These are phyloP conservation scores for Debaryomyces sp. DNA, from an alignment of 1,139 yeast genomes.

Conservation along the genomic window DNA sequence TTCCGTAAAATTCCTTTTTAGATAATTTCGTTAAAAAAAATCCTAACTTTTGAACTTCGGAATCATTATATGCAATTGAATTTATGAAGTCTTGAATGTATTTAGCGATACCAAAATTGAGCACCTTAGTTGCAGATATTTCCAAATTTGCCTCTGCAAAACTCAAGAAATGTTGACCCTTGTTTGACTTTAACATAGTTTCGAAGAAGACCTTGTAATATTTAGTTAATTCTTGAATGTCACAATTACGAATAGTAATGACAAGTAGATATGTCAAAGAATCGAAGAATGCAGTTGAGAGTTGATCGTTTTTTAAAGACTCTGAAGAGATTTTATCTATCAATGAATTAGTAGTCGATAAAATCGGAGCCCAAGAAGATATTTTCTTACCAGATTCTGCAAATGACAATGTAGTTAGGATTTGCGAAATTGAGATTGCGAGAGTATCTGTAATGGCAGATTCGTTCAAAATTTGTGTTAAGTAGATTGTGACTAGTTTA, in stretches of 20 bases:
- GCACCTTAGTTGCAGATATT: slow-evolving; percentile 46
- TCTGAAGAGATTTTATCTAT: slow-evolving; percentile 14
- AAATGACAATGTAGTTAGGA: slow-evolving; percentile 50
- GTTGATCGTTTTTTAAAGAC: neutral
- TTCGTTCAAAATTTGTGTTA: slow-evolving; percentile 17
- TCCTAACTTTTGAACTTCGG: slow-evolving; percentile 40
- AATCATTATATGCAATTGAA: slow-evolving; percentile 25
- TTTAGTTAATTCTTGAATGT: slow-evolving; percentile 50
- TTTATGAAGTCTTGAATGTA: slow-evolving; percentile 55
- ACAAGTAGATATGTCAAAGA: slow-evolving; percentile 46
- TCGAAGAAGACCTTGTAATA: slow-evolving; percentile 48
- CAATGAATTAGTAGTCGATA: slow-evolving; percentile 19
- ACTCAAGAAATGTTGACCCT: slow-evolving; percentile 44
- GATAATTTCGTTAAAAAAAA: slow-evolving; percentile 39
- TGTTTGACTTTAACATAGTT: slow-evolving; percentile 29
- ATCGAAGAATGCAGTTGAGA: slow-evolving; percentile 22
- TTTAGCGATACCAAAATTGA: slow-evolving; percentile 48
- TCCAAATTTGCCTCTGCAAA: slow-evolving; percentile 52
- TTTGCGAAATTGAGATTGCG: slow-evolving; percentile 27
- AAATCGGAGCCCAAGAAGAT: slow-evolving; percentile 41
- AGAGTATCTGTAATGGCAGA: slow-evolving; percentile 12
- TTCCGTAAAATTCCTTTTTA: slow-evolving; percentile 13
- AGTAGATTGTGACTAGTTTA: slow-evolving; percentile 31
- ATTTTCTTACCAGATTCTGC: slow-evolving; percentile 73
- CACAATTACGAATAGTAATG: slow-evolving; percentile 61